Base-by-base conservation (phyloP, 2,329 filamentous ascomycete species). In the Microcyclosporella mali region DNA sequence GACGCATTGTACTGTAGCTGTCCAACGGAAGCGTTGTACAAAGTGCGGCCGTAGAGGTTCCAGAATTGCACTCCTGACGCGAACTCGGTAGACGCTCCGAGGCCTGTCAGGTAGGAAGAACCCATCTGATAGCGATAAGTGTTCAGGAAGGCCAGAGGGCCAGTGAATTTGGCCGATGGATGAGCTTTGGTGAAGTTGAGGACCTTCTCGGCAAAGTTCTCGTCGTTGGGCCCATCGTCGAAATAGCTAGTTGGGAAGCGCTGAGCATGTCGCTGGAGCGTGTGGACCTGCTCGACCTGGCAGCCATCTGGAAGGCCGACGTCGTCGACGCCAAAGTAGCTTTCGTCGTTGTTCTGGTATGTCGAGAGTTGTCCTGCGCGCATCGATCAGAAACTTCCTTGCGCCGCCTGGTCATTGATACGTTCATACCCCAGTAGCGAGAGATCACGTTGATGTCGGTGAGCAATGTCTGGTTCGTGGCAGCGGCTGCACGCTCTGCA, bases 231-330 rank as follows among this genome's bases (percentile, higher is more conserved):
- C 1, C 71, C 74, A 50, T 79, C 75, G 46, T 75, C 66, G 19
- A 61, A 62, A 45, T 60, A 63, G 14, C 63, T 35, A 0, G 68
- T 73, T 2, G 73, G 72, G 33, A 75, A 77, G 17, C 75, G 68
- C 46, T 78, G 65, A 1, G 72, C 71, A 56, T 79, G 76, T 19
- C 76, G 68, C 53, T 78, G 74, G 12, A 79, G 65, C 4, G 69
- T 62, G 50, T 77, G 74, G 1, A 66, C 73, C 55, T 77, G 73
- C 45, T 74, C 70, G 41, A 78, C 61, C 56, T 77, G 73, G 59
- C 76, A 79, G n/a, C 72, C 73, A 35, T 68, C 61, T 1, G 76
- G 75, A 6, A 73, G 56, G 3, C 70, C 71, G 21, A 70, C 64
- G 41, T 70, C 62, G 3, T 65, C 46, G 11, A 78, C 68, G 25